Base-by-base conservation (phyloP, 495 filamentous ascomycete species). In the Neurospora tetrasperma region DNA sequence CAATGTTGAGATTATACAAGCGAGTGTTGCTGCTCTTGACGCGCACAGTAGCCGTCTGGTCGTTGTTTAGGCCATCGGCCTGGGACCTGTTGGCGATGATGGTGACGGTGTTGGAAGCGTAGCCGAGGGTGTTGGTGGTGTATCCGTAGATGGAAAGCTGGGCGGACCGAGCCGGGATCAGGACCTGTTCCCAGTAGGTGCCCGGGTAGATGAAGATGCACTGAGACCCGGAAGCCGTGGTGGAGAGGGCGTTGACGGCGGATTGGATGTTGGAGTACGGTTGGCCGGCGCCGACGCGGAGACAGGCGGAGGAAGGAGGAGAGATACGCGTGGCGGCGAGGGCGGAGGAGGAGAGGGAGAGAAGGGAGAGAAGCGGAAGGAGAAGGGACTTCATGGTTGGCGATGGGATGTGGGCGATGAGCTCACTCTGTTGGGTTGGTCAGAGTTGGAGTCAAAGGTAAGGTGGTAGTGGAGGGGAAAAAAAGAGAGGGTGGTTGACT, bases 171-270 rank as follows among this genome's bases (percentile, higher is more conserved):
- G 83, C 59, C 8, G 85, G 73, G 69, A 89, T 83, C 74, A 85
- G 85, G n/a, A 89, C 87, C 78, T 90, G 88, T 72, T 90, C 88
- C 0, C 75, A 72, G 80, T 90, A 89, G 42, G 85, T 86, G 14
- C 88, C 88, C 12, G 82, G 79, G 74, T 88, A 80, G 78, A 92
- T 88, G 83, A 91, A 92, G 78, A 92, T 87, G 75, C 84, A 87
- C 76, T 91, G 88, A 5, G 75, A 69, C 5, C 69, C 35, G 20
- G 83, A 78, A 23, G 82, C 77, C 10, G 82, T 82, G 14, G 83
- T 85, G 73, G 80, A 83, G 42, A 91, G 81, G 14, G 88, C 82
- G 71, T 85, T 74, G 62, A 92, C 84, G 31, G 90, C 90, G 10
- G 82, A 78, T 78, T 87, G 86, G 71, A 92, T 81, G 79, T 88